Evolutionary conservation across 306 rosid species (phyloP), one percentile per base, ranked within the genome.

Genomic region (Cicer arietinum): DNA sequence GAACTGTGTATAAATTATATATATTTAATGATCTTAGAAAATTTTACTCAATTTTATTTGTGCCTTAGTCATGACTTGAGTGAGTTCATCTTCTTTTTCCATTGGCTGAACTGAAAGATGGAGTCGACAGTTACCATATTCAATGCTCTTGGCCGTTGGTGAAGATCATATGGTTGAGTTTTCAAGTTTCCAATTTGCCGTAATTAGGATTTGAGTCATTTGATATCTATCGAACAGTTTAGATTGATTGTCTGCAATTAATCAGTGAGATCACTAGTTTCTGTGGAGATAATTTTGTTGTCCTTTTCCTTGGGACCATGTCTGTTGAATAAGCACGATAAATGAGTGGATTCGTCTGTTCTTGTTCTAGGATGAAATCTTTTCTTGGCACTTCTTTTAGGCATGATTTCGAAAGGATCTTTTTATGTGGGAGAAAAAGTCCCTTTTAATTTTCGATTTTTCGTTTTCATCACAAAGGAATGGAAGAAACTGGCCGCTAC

Each of bases 1-100:
- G 70, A 74, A 39, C 62, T 61, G 12, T 69, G 69, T 83, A 69
- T 74, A 73, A 60, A 73, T 25, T 79, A 35, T 69, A 62, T 56
- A 25, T 62, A 57, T 52, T 74, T 64, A 78, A 45, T 73, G 35
- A 67, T 74, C 77, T 9, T 50, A 51, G 62, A 67, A 50, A 67
- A 30, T 7, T 61, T 82, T 22, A 59, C 76, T 51, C 51, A 8
- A 20, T 54, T 76, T 37, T 47, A 16, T 40, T n/a, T 67, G 53
- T 46, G 20, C 67, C 77, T 48, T 52, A 12, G 58, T 16, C 65
- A 7, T 62, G 45, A 12, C 60, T 76, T 16, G 11, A 61, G 47
- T 53, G 54, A n/a, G 22, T 39, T 53, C 70, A 61, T 16, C 72
- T 58, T 40, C 35, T 64, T 30, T 47, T 71, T 65, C 54, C 59